Conservation (phyloP, 2,329 filamentous ascomycete genomes). For the Lecanicillium sp. region DNA sequence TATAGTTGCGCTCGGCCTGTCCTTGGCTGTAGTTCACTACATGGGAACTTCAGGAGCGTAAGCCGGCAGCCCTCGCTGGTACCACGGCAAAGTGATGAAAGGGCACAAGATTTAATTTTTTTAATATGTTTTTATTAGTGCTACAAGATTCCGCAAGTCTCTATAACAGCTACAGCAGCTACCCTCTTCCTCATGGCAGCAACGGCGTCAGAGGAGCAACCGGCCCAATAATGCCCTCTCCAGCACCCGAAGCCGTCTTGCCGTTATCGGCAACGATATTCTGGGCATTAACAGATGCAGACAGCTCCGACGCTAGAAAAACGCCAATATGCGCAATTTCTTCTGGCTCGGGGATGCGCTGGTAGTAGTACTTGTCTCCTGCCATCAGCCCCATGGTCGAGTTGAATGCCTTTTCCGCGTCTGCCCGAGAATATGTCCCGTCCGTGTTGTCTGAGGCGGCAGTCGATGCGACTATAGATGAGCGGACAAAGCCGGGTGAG, state of each 20-base stretch:
- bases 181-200: too few relatives aligned
- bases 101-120: too few relatives aligned
- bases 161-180: too few relatives aligned
- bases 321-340: slow-evolving; percentile 13
- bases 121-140: too few relatives aligned
- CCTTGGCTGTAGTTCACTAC: too few relatives aligned
- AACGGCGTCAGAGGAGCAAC: slow-evolving; percentile 6
- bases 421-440: not conserved
- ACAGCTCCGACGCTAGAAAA: slow-evolving; percentile 11
- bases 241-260: slow-evolving; percentile 8
- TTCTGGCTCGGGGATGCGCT: slow-evolving; percentile 9
- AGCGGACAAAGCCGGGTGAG: slow-evolving; percentile 28
- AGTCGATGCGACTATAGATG: slow-evolving; percentile 7
- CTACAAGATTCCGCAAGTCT: too few relatives aligned
- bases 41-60: too few relatives aligned
- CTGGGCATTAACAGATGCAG: slow-evolving; percentile 11
- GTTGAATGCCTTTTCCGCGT: not conserved
- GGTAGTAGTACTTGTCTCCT: slow-evolving; percentile 9
- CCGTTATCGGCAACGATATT: slow-evolving; percentile 14
- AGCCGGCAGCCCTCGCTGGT: too few relatives aligned
- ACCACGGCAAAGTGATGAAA: too few relatives aligned
- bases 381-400: not conserved
- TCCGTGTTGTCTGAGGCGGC: not conserved
- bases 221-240: slow-evolving; percentile 5
- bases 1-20: too few relatives aligned